phyloP scores from a whole-genome alignment of 2,329 filamentous ascomycete genomes.

The Calonectria hawksworthii region DNA sequence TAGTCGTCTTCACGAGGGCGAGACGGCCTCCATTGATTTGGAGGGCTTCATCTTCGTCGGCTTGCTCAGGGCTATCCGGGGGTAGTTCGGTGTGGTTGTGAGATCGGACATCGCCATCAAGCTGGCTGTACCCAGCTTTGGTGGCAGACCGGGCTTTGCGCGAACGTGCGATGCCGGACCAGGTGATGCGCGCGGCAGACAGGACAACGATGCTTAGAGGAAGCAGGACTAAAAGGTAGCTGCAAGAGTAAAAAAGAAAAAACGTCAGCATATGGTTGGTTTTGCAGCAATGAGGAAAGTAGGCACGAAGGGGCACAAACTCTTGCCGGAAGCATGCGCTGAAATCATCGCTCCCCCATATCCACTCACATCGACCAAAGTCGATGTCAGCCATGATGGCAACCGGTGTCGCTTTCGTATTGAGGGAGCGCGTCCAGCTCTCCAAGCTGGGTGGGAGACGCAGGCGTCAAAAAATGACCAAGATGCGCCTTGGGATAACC shows the following conservation, averaged over 20 bases:
- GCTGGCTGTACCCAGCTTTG: conserved; percentile 67
- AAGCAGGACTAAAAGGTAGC: conserved; percentile 75
- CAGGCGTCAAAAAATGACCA: conserved; percentile 27
- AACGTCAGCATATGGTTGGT: conserved; percentile 28
- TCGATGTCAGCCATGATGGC: conserved; percentile 53
- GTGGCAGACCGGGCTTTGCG: conserved; percentile 61
- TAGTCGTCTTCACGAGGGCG: conserved; percentile 71
- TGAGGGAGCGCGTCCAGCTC: conserved; percentile 33
- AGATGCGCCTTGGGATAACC: conserved; percentile 20
- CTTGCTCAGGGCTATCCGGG: conserved; percentile 64
- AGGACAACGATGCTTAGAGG: conserved; percentile 79
- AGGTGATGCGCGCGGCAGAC: conserved; percentile 77
- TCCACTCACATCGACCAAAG: conserved; percentile 67
- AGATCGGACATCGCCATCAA: conserved; percentile 61
- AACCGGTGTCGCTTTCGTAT: conserved; percentile 21
- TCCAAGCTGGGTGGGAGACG: conserved; percentile 27
- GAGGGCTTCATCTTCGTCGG: conserved; percentile 71
- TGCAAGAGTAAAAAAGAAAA: conserved; percentile 32
- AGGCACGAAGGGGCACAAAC: conserved; percentile 62
- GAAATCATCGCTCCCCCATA: conserved; percentile 76
- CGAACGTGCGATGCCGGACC: conserved; percentile 69
- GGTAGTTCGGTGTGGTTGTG: conserved; percentile 67
- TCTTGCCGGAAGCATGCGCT: conserved; percentile 75
- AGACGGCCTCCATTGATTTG: conserved; percentile 71
- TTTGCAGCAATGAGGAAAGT: background rate